Conservation (phyloP, 2,329 filamentous ascomycete genomes). For the Clarireedia hainanense region DNA sequence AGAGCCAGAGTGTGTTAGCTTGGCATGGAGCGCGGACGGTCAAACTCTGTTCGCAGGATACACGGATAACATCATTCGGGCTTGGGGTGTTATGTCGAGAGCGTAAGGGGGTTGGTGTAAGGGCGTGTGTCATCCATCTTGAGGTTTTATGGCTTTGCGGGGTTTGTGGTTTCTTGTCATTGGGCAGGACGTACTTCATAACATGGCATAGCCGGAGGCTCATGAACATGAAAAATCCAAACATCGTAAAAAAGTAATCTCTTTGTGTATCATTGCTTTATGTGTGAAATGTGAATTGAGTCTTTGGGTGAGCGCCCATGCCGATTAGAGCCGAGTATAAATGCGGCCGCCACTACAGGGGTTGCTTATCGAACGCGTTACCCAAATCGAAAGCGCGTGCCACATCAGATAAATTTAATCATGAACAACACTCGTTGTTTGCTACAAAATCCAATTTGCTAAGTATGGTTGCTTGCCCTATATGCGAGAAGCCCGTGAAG, state of each 20-base stretch:
- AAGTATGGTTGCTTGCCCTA: conserved; percentile 63
- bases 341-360: not conserved
- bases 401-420: not conserved
- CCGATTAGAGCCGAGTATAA: not conserved
- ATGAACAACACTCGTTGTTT: not conserved
- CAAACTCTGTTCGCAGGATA: conserved; percentile 99
- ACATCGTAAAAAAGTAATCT: conserved; percentile 10
- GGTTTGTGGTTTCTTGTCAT: conserved; percentile 27
- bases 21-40: conserved; percentile 97
- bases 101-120: conserved; percentile 47
- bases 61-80: conserved; percentile 98
- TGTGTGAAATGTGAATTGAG: not conserved
- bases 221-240: conserved; percentile 24
- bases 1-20: conserved; percentile 94
- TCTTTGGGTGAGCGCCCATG: not conserved
- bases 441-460: not conserved
- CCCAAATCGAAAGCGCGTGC: not conserved
- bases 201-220: conserved; percentile 27
- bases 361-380: not conserved
- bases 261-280: not conserved
- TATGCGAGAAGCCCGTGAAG: conserved; percentile 68
- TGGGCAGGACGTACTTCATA: conserved; percentile 29
- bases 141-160: conserved; percentile 27
- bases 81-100: conserved; percentile 95
- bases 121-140: conserved; percentile 23